Evolutionary conservation across 78 protist species (phyloP).

Genomic region (Dictyostelium intermedium): DNA sequence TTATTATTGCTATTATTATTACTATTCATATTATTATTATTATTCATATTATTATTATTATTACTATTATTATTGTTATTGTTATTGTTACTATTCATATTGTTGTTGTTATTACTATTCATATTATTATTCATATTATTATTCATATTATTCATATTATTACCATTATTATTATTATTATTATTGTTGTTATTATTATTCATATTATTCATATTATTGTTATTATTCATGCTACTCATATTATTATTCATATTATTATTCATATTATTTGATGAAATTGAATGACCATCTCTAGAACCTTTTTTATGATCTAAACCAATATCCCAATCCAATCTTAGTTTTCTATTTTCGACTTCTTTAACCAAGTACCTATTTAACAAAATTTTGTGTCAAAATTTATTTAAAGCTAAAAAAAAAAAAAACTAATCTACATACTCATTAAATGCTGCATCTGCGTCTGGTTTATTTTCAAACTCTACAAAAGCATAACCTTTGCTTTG

Average conservation of each 20-base stretch:
- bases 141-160: background rate
- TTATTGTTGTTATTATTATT: background rate
- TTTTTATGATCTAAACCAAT: slow-evolving; percentile 57
- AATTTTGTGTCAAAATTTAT: too few species aligned
- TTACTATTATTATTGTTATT: too few species aligned
- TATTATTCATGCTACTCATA: background rate
- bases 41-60: background rate
- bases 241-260: background rate
- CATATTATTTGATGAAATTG: background rate
- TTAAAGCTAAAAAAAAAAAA: too few species aligned
- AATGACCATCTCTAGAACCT: background rate
- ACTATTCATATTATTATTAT: background rate
- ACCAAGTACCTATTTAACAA: slow-evolving; percentile 48
- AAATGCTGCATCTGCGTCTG: slow-evolving; percentile 77
- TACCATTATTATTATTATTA: background rate
- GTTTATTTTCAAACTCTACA: slow-evolving; percentile 67
- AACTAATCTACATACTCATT: slow-evolving; percentile 39
- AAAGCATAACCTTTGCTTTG: slow-evolving; percentile 80
- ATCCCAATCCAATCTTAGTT: slow-evolving; percentile 84
- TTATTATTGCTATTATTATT: too few species aligned
- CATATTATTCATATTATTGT: background rate
- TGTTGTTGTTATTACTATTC: background rate
- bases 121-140: background rate
- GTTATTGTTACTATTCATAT: too few species aligned
- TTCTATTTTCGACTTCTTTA: slow-evolving; percentile 68